phyloP scores from a whole-genome alignment of 1,284 basidiomycete species.

The Vanrija sp. region DNA sequence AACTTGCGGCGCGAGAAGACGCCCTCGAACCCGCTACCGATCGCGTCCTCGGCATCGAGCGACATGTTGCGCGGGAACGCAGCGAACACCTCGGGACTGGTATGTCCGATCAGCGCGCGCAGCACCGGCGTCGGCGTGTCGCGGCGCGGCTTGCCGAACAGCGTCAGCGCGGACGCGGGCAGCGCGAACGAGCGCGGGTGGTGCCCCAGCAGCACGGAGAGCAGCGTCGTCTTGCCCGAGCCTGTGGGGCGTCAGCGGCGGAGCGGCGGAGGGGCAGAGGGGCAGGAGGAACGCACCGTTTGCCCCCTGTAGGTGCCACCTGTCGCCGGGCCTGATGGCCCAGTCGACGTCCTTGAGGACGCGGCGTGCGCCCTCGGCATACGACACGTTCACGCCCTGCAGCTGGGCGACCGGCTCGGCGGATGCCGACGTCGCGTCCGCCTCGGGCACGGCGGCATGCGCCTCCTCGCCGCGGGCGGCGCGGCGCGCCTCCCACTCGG shows the following conservation, averaged over 20 bases:
- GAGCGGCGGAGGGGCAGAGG: no score
- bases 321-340: conserved; percentile 71
- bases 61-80: conserved; percentile 76
- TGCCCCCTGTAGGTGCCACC: conserved; percentile 80
- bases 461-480: conserved; percentile 55
- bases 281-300: conserved; percentile 59
- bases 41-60: conserved; percentile 69
- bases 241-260: conserved; percentile 52
- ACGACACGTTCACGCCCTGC: conserved; percentile 66
- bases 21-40: conserved; percentile 81
- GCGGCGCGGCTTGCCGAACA: conserved; percentile 69
- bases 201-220: conserved; percentile 88
- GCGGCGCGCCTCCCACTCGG: conserved; percentile 39
- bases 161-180: conserved; percentile 54
- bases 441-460: conserved; percentile 51
- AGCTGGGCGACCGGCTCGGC: conserved; percentile 59
- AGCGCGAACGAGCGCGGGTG: conserved; percentile 88
- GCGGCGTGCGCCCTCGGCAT: conserved; percentile 59
- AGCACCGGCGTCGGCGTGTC: conserved; percentile 59
- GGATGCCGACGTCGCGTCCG: conserved; percentile 38
- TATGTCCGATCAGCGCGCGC: conserved; percentile 65
- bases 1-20: conserved; percentile 60
- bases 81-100: conserved; percentile 84
- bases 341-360: conserved; percentile 73
- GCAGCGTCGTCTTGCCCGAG: conserved; percentile 90